These are phyloP conservation scores for Scytalidium lignicola DNA, from an alignment of 2,329 filamentous ascomycete genomes.

Conservation along the genomic window DNA sequence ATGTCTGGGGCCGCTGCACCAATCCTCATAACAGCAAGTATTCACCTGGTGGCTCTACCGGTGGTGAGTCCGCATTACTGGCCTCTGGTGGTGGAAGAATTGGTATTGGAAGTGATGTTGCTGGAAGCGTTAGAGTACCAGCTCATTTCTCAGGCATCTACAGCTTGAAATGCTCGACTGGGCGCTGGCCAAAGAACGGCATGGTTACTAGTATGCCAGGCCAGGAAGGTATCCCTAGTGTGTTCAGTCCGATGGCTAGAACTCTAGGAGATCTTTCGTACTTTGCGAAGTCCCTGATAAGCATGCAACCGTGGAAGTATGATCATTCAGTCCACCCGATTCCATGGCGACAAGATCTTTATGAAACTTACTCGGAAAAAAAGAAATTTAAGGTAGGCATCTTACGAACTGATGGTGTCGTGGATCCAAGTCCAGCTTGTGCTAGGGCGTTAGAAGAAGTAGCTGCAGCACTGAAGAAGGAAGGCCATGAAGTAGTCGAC, in stretches of 20 bases:
- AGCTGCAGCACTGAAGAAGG: constrained; percentile 59
- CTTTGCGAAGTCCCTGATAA: constrained; percentile 72
- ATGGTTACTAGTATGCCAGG: constrained; percentile 86
- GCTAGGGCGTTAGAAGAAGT: constrained; percentile 67
- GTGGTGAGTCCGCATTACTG: constrained; percentile 67
- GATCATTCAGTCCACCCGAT: constrained; percentile 82
- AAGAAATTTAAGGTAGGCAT: constrained; percentile 68
- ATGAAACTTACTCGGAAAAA: constrained; percentile 54
- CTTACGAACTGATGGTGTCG: constrained; percentile 73
- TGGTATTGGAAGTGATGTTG: constrained; percentile 86
- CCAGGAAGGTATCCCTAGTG: constrained; percentile 82
- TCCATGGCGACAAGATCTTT: constrained; percentile 64
- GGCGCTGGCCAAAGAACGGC: constrained; percentile 82
- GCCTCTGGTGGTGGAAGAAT: constrained; percentile 78
- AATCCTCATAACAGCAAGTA: constrained; percentile 84
- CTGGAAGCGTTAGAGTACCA: constrained; percentile 79
- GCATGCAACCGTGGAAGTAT: constrained; percentile 84
- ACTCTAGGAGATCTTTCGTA: constrained; percentile 79
- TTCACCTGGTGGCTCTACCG: constrained; percentile 80
- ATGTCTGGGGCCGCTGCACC: constrained; percentile 73
- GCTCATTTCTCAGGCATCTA: constrained; percentile 91
- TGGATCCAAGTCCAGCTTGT: constrained; percentile 83
- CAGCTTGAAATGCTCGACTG: constrained; percentile 78
- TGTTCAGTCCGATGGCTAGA: constrained; percentile 89
- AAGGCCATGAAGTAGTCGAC: constrained; percentile 71